phyloP scores from a whole-genome alignment of 192 early-diverging fungal species.

The Gaertneriomyces sp. region DNA sequence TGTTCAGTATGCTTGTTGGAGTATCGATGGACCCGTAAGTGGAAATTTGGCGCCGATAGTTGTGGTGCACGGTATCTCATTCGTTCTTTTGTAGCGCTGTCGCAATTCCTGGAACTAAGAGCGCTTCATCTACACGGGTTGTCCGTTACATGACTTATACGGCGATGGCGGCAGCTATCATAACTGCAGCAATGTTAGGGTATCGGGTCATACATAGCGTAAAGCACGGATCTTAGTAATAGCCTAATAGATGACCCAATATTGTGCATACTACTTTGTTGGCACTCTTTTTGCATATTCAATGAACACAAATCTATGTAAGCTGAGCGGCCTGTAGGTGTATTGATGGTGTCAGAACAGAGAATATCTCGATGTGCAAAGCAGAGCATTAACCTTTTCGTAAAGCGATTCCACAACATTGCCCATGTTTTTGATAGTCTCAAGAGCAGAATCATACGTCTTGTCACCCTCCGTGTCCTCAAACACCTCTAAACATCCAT shows the following conservation, averaged over 20 bases:
- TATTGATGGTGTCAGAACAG: neutral
- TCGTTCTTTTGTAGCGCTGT: conserved; percentile 13
- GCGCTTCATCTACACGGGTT: conserved; percentile 10
- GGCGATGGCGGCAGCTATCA: conserved; percentile 38
- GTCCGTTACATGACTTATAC: conserved; percentile 22
- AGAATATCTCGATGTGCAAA: neutral
- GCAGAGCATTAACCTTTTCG: conserved; percentile 64
- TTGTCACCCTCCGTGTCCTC: conserved; percentile 85
- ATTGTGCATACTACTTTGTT: neutral
- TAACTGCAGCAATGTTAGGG: conserved; percentile 19
- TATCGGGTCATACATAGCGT: conserved; percentile 18
- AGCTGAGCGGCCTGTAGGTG: conserved; percentile 12
- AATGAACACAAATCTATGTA: conserved; percentile 9
- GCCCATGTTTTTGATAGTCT: conserved; percentile 95
- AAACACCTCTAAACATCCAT: conserved; percentile 92
- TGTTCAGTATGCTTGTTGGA: conserved; percentile 81
- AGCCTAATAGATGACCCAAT: neutral
- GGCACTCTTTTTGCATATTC: neutral
- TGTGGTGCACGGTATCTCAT: neutral
- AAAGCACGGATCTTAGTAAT: neutral
- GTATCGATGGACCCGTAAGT: conserved; percentile 79
- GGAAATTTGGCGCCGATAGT: neutral
- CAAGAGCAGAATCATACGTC: conserved; percentile 87
- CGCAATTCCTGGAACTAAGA: conserved; percentile 31
- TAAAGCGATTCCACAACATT: conserved; percentile 95